Percentiles rank a stretch among this genome's conserved stretches.
phyloP scores from a whole-genome alignment of 495 filamentous ascomycete genomes.

The Daldinia grandis region DNA sequence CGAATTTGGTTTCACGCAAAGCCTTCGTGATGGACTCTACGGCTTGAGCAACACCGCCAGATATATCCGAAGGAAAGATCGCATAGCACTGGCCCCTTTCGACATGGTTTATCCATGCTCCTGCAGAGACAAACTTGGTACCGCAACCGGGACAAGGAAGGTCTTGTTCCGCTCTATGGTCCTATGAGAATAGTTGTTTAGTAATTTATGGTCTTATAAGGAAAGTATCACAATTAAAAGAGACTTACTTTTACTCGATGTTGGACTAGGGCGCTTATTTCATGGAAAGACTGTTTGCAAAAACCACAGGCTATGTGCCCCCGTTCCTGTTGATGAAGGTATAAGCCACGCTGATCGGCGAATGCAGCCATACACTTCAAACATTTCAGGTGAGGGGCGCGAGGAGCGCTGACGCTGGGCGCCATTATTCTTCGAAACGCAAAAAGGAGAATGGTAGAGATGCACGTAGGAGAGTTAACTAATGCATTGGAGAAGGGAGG shows the following conservation, averaged over 20 bases:
- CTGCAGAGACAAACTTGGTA: slow-evolving; percentile 24
- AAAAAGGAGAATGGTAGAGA: neutral
- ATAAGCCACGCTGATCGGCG: slow-evolving; percentile 12
- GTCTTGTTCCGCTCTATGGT: slow-evolving; percentile 39
- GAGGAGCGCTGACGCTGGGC: neutral
- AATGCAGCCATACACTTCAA: slow-evolving; percentile 26
- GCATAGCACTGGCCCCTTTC: slow-evolving; percentile 36
- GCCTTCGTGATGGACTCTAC: slow-evolving; percentile 25
- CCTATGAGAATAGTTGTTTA: slow-evolving; percentile 8
- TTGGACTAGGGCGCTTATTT: neutral
- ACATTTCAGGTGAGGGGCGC: slow-evolving; percentile 6
- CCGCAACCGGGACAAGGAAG: slow-evolving; percentile 49
- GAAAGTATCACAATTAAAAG: neutral
- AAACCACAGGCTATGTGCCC: slow-evolving; percentile 26
- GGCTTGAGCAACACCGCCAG: neutral
- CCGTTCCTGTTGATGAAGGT: slow-evolving; percentile 9
- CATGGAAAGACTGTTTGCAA: slow-evolving; percentile 26
- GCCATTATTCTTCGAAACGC: neutral
- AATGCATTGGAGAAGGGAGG: neutral
- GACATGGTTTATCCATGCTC: slow-evolving; percentile 42
- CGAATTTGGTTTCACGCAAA: slow-evolving; percentile 1
- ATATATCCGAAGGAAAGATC: slow-evolving; percentile 37
- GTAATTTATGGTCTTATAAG: neutral
- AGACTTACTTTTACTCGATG: neutral
- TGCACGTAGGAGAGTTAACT: neutral